phyloP scores from a whole-genome alignment of 768 basidiomycete genomes.

The Phylloporus sp. region DNA sequence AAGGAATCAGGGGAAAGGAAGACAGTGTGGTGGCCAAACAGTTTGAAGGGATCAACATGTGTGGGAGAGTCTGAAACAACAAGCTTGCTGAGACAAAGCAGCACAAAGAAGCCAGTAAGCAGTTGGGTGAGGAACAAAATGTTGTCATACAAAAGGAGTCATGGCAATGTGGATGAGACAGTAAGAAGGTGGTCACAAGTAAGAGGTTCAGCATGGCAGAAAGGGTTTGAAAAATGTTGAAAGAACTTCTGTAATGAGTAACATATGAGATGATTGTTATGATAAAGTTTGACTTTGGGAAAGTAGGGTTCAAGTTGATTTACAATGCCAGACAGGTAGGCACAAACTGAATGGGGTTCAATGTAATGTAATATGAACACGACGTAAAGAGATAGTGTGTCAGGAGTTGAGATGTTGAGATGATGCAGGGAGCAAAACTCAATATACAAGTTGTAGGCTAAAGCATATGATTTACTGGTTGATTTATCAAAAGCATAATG shows the following conservation, averaged over 20 bases:
- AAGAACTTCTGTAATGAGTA: background rate
- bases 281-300: no score
- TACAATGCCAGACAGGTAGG: background rate
- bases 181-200: background rate
- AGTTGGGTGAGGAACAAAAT: no score
- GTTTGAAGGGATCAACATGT: no score
- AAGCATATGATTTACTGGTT: background rate
- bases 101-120: no score
- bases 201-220: background rate
- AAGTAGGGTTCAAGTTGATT: background rate
- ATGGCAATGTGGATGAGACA: background rate
- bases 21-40: no score
- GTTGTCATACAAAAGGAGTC: no score
- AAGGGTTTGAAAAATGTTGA: background rate
- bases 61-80: no score
- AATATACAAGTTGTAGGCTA: background rate
- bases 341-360: background rate
- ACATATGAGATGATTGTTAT: accelerated
- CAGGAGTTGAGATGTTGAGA: background rate
- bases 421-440: background rate
- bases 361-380: background rate
- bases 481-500: background rate
- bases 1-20: no score
- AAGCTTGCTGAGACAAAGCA: no score
- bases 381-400: background rate